Conservation (phyloP, 139 green algal genomes). For the Raphidocelis subcapitata region DNA sequence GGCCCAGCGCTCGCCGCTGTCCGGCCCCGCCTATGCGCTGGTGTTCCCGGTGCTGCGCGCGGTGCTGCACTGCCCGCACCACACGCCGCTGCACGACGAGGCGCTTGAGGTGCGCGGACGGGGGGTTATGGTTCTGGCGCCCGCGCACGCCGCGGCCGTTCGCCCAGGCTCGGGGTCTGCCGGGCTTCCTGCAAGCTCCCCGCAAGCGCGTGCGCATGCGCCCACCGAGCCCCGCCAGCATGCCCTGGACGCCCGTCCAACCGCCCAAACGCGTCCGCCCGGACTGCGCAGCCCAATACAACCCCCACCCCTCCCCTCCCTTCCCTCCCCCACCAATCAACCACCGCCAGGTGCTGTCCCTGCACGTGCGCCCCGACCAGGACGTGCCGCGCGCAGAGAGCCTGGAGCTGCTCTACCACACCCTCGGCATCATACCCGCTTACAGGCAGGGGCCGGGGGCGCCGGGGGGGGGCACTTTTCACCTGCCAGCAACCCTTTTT, state of each 20-base stretch:
- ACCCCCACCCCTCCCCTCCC: background rate
- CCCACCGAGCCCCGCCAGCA: too few relatives aligned
- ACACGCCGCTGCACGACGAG: slow-evolving; percentile 76
- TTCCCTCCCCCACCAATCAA: background rate
- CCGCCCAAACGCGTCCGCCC: too few relatives aligned
- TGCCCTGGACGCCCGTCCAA: too few relatives aligned
- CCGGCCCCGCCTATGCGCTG: slow-evolving; percentile 65
- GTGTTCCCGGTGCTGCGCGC: slow-evolving; percentile 74
- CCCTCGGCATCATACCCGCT: slow-evolving; percentile 70
- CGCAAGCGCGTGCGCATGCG: too few relatives aligned
- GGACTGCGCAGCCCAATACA: background rate
- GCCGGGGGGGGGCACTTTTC: background rate
- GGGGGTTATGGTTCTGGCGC: slow-evolving; percentile 23
- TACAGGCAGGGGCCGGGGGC: slow-evolving; percentile 46
- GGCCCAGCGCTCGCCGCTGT: slow-evolving; percentile 33
- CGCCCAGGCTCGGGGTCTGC: too few relatives aligned
- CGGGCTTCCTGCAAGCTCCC: too few relatives aligned
- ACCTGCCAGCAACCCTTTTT: too few relatives aligned
- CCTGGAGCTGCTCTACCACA: slow-evolving; percentile 72
- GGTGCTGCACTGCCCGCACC: slow-evolving; percentile 49
- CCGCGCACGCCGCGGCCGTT: too few relatives aligned
- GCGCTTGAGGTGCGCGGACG: slow-evolving; percentile 70
- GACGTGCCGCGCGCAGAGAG: slow-evolving; percentile 51
- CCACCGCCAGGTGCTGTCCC: slow-evolving; percentile 7
- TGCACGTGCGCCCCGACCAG: slow-evolving; percentile 26